Percentiles rank a stretch among this genome's conserved stretches.
Evolutionary conservation across 768 basidiomycete genomes (phyloP).

Genomic region (Lactarius psammicola): DNA sequence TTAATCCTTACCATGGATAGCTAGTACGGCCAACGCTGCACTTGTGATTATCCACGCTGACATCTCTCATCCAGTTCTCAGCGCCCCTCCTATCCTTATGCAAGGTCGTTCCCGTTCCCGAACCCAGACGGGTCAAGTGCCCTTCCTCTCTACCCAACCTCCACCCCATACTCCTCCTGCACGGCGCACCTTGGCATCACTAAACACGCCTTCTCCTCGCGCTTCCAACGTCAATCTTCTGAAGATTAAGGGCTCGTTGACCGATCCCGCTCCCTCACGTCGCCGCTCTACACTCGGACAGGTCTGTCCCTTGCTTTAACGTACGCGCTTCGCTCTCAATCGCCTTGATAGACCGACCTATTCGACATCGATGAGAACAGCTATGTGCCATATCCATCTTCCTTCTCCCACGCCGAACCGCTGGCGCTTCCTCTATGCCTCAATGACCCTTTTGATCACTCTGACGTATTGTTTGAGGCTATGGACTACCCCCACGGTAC

Average conservation of each 20-base stretch:
- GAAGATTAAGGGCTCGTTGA: slow-evolving; percentile 66
- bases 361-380: slow-evolving; percentile 78
- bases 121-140: slow-evolving; percentile 32
- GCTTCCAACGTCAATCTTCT: slow-evolving; percentile 52
- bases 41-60: slow-evolving; percentile 2
- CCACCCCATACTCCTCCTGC: slow-evolving; percentile 36
- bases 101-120: slow-evolving; percentile 32
- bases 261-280: slow-evolving; percentile 61
- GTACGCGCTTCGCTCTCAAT: slow-evolving; percentile 28
- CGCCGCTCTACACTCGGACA: slow-evolving; percentile 43
- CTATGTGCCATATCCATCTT: slow-evolving; percentile 48
- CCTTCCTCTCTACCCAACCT: slow-evolving; percentile 33
- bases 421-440: slow-evolving; percentile 38
- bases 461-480: slow-evolving; percentile 27
- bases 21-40: slow-evolving; percentile 16
- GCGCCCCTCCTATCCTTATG: slow-evolving; percentile 27
- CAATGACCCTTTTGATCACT: slow-evolving; percentile 45
- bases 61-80: slow-evolving; percentile 22
- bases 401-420: slow-evolving; percentile 37
- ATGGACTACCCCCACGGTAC: slow-evolving; percentile 37
- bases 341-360: slow-evolving; percentile 44
- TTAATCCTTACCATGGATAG: slow-evolving; percentile 19
- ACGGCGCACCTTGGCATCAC: slow-evolving; percentile 39
- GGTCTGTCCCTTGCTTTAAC: slow-evolving; percentile 34
- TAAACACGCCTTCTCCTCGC: slow-evolving; percentile 70